phyloP scores from a whole-genome alignment of 2,329 filamentous ascomycete species.

The Atkinsonella texensis region DNA sequence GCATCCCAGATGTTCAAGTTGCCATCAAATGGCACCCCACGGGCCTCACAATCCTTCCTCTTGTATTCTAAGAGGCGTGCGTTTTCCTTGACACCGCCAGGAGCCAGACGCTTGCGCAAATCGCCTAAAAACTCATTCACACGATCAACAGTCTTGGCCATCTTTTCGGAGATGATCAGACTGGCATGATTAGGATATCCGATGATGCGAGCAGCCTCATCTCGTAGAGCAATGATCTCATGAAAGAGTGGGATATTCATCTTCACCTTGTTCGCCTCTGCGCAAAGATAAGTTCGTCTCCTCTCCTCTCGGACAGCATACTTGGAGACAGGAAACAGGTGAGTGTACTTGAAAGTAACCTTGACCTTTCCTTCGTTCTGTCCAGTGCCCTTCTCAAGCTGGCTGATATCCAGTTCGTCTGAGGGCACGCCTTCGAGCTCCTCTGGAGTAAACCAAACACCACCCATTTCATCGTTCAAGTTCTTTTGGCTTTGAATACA shows the following conservation, averaged over 20 bases:
- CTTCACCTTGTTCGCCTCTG: conserved; percentile 36
- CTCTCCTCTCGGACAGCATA: conserved; percentile 61
- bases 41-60: conserved; percentile 52
- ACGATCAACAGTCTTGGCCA: conserved; percentile 65
- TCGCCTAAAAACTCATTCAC: conserved; percentile 65
- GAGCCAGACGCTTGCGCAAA: conserved; percentile 51
- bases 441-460: conserved; percentile 62
- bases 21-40: conserved; percentile 47
- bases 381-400: conserved; percentile 58
- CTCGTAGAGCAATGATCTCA: conserved; percentile 61
- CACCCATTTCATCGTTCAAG: conserved; percentile 72
- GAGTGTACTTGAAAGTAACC: conserved; percentile 74
- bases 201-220: conserved; percentile 65
- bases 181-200: conserved; percentile 68
- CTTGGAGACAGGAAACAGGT: conserved; percentile 67
- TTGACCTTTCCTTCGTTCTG: conserved; percentile 64
- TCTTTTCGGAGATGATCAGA: conserved; percentile 70
- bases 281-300: conserved; percentile 35
- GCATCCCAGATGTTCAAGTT: conserved; percentile 78
- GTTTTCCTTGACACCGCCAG: conserved; percentile 60
- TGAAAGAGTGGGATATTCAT: conserved; percentile 62
- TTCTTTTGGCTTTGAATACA: conserved; percentile 68
- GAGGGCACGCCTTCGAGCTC: conserved; percentile 65
- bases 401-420: conserved; percentile 52
- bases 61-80: conserved; percentile 62